Percentiles rank a stretch among this genome's conserved stretches.
These are phyloP conservation scores for Colletotrichum tamarilloi DNA, from an alignment of 2,329 filamentous ascomycete species.

Conservation along the genomic window DNA sequence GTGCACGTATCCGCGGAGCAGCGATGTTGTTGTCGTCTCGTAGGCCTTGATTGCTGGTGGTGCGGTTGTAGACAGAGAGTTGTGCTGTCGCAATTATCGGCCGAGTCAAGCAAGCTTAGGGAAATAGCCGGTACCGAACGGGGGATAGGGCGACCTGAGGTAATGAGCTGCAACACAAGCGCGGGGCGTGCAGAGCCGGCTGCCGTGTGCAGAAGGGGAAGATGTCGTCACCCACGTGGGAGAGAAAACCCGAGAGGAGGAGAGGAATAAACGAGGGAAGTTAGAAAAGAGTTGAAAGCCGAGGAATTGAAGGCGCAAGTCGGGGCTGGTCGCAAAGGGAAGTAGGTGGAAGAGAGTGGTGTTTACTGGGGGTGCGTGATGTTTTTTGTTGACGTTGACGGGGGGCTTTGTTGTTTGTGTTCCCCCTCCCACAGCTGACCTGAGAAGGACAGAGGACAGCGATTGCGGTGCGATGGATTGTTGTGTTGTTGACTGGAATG, in stretches of 20 bases:
- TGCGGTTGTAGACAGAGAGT: conserved; percentile 11
- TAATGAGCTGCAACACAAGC: conserved; percentile 13
- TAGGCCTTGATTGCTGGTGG: conserved; percentile 3
- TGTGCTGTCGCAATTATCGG: conserved; percentile 17
- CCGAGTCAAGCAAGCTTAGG: conserved; percentile 7
- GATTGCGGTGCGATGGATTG: conserved; percentile 1
- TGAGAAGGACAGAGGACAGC: neutral
- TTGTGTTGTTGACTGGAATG: conserved; percentile 36
- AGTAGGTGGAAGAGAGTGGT: neutral
- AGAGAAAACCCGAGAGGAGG: conserved; percentile 11
- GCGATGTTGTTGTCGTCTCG: neutral
- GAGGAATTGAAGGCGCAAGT: conserved; percentile 16
- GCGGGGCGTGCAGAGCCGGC: conserved; percentile 33
- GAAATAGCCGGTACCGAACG: neutral
- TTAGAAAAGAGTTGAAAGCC: neutral
- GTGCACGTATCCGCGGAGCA: conserved; percentile 14
- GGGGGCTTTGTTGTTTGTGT: conserved; percentile 30
- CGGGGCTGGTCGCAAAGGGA: conserved; percentile 7
- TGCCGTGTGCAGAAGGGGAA: conserved; percentile 23
- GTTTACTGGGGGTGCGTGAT: conserved; percentile 13
- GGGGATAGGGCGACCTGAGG: conserved; percentile 4
- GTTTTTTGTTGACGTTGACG: conserved; percentile 32
- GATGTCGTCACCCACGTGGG: conserved; percentile 19
- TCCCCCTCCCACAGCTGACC: conserved; percentile 16
- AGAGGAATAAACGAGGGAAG: neutral